Evolutionary conservation across 768 basidiomycete genomes (phyloP).

Genomic region (Lentinula raphanica): DNA sequence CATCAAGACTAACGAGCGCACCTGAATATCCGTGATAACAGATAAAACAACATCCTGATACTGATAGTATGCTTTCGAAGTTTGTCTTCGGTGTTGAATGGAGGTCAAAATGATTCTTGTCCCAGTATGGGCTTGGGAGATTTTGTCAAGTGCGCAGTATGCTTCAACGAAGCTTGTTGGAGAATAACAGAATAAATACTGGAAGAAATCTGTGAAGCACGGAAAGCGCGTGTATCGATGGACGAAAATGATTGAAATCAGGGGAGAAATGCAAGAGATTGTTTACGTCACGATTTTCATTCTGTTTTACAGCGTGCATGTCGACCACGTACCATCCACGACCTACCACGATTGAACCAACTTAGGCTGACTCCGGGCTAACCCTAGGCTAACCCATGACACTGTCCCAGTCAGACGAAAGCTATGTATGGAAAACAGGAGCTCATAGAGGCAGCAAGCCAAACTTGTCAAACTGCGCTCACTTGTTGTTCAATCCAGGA

Average conservation of each 20-base stretch:
- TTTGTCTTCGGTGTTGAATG: neutral
- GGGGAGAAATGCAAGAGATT: neutral
- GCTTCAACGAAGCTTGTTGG: neutral
- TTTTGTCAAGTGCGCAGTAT: neutral
- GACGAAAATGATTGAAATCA: neutral
- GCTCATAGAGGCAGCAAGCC: no score
- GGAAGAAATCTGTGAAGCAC: neutral
- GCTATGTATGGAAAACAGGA: no score
- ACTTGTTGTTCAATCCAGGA: no score
- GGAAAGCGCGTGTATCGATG: conserved; percentile 5
- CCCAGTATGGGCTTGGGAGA: no score
- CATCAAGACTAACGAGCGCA: conserved; percentile 17
- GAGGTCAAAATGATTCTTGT: no score
- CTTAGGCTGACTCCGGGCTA: no score
- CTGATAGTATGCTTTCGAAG: neutral
- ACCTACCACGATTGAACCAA: no score
- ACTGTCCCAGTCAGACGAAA: no score
- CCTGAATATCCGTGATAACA: conserved; percentile 47
- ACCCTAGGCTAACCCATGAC: no score
- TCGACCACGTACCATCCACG: no score
- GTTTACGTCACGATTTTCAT: neutral
- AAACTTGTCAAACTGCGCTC: no score
- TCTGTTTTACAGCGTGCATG: no score
- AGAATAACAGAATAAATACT: neutral
- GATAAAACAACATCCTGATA: conserved; percentile 40